These are phyloP conservation scores for Penstemon newberryi DNA, from an alignment of 257 asterid species.

Conservation along the genomic window DNA sequence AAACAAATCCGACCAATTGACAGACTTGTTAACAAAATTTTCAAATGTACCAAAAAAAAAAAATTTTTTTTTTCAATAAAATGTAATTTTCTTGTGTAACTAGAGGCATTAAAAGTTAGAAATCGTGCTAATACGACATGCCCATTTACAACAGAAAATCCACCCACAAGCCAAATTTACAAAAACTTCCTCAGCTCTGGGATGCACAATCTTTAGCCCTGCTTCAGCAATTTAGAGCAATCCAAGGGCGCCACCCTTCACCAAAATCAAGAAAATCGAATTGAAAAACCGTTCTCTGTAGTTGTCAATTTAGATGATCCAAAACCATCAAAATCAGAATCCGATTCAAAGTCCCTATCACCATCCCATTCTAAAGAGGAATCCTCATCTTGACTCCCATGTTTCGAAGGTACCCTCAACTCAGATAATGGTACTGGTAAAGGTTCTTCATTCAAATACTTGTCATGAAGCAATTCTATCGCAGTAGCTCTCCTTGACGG, in stretches of 20 bases:
- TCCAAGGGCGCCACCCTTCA: not conserved
- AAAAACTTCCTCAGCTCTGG: not conserved
- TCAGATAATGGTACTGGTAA: constrained; percentile 59
- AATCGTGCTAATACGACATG: no score
- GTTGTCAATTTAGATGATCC: constrained; percentile 48
- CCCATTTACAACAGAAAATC: not conserved
- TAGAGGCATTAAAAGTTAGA: no score
- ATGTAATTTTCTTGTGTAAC: no score
- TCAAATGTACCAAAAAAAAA: not conserved
- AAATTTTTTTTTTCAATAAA: no score
- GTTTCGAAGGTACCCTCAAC: constrained; percentile 70
- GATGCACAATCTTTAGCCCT: not conserved
- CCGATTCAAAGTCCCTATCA: constrained; percentile 51
- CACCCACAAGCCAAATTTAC: not conserved
- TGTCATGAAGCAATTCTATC: constrained; percentile 74
- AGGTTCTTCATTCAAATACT: constrained; percentile 84
- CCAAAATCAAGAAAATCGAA: constrained; percentile 54
- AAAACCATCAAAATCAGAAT: constrained; percentile 75
- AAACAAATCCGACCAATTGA: no score
- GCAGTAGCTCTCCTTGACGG: constrained; percentile 80
- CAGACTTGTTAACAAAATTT: not conserved
- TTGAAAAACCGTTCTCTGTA: constrained; percentile 61
- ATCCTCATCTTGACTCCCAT: constrained; percentile 52
- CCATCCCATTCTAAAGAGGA: constrained; percentile 54
- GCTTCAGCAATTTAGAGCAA: not conserved